A percentile compares a stretch with the other conserved stretches of the same genome.
phyloP scores from a whole-genome alignment of 2,329 filamentous ascomycete species.

The Akanthomyces dipterigenus region DNA sequence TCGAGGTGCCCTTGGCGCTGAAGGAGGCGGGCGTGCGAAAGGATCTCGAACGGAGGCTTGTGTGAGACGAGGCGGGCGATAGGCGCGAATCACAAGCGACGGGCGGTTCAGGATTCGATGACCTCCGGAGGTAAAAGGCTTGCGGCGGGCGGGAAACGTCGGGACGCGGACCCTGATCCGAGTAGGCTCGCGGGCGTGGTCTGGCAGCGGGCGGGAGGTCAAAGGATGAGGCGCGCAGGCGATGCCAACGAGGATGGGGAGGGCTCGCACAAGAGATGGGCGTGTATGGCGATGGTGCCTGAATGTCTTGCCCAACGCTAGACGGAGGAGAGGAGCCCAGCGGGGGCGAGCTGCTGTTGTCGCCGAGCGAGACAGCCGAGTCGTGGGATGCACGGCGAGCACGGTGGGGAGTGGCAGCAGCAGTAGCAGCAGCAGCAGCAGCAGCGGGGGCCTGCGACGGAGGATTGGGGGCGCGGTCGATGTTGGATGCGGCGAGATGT shows the following conservation, averaged over 20 bases:
- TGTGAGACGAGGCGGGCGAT: constrained; percentile 15
- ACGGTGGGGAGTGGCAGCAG: neutral
- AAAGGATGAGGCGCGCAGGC: constrained; percentile 1
- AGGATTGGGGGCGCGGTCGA: neutral
- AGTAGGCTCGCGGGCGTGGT: constrained; percentile 8
- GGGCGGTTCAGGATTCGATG: constrained; percentile 29
- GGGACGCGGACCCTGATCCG: constrained; percentile 14
- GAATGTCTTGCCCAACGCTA: neutral
- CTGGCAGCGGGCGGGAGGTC: neutral
- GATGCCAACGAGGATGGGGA: neutral
- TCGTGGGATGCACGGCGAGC: constrained; percentile 1
- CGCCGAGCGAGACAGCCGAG: constrained; percentile 3
- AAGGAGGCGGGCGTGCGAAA: constrained; percentile 34
- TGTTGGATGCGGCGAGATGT: constrained; percentile 8
- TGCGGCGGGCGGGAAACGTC: constrained; percentile 16
- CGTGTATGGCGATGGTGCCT: neutral
- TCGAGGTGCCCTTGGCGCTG: constrained; percentile 29
- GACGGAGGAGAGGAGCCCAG: constrained; percentile 2
- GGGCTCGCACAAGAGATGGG: neutral
- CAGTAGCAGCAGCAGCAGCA: neutral
- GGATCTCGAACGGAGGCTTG: constrained; percentile 26
- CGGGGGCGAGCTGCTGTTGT: neutral
- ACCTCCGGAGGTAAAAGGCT: constrained; percentile 23
- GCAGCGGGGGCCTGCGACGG: neutral
- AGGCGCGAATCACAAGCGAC: constrained; percentile 7